Evolutionary conservation across 345 rosid species (phyloP), one percentile per base, ranked within the genome.

Genomic region (Odontarrhena argentea): DNA sequence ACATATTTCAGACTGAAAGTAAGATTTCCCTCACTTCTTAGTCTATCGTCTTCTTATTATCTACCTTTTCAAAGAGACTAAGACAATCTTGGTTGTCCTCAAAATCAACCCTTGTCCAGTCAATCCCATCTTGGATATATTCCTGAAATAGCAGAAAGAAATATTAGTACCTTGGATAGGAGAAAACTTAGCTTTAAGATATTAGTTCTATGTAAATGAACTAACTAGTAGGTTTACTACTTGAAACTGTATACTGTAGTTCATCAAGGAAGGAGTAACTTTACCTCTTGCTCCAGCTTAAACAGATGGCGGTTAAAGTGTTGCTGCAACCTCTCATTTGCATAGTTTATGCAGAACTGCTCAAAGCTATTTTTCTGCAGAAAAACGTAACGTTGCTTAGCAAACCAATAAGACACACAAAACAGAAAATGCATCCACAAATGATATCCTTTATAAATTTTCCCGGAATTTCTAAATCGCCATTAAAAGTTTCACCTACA

Each of bases 21-120:
- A 45, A 53, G 30, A 45, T 30, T 67, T 53, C 52, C 37, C 42
- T 44, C 7, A 25, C 51, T 55, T 63, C 57, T 50, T 63, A 62
- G 42, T 62, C 35, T 63, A 62, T 34, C 36, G 0, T 25, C 49
- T 51, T 57, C 30, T 59, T 45, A 22, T 11, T 25, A 51, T 13
- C 15, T 83, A 94, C 99, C 97, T 91, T 94, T 81, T 94, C 99
- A 77, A 94, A 94, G 70, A 94, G 99, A 80, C 86, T 85, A 70
- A 94, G 99, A 73, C 99, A 94, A 67, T 86, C 91, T 77, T 94
- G 96, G 74, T 94, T 94, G 80, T 94, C 99, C 70, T 94, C 99
- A 80, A 94, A 94, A 52, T 94, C 97, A 79, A 94, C 97, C 77
- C 82, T 88, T 18, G 96, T 77, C 99, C 99, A 91, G 70, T 94